Base-by-base conservation (phyloP, 2,329 filamentous ascomycete genomes). In the Aspergillus pseudoglaucus region DNA sequence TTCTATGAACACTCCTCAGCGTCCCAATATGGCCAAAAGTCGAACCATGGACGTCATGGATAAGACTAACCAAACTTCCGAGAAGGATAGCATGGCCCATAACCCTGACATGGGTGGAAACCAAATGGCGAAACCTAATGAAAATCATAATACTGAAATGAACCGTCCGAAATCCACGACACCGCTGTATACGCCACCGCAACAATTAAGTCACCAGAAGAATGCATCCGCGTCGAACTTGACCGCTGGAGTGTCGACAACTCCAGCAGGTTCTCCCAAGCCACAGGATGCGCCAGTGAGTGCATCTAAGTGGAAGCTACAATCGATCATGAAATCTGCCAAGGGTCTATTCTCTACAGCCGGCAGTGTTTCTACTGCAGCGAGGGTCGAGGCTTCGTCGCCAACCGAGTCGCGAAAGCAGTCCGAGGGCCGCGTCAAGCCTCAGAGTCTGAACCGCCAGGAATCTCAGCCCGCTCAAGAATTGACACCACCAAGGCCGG, bases 271-370 rank as follows among this genome's bases (percentile, higher is more conserved):
- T 25, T 83, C 81, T 20, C 81, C 81, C 23, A 65, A 58, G 58
- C 77, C 65, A 71, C 79, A 65, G 72, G 90, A 94, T 56, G 91
- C 86, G 49, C 89, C 89, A 4, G 69, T 96, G 50, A 95, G 90
- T 67, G 89, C 93, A 45, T 90, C 93, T 23, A 97, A 95, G 72
- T 88, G 87, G 61, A 94, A 90, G 64, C 76, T 97, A 42, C 94
- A 91, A 42, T 95, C 90, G 8, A 90, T 95, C 50, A 75, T 96
- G 58, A 90, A 90, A 68, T 87, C 85, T 47, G 93, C 90, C 3
- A 91, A 87, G 66, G 88, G 85, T 12, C 80, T 96, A 43, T 84
- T 96, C 53, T 88, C 85, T 15, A 94, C 87, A 56, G 91, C 79
- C 52, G 81, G 77, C 49, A 74, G 76, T 40, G 67, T 77, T 10